Base-by-base conservation (phyloP, 1,284 basidiomycete species). In the Phlebopus sp. region DNA sequence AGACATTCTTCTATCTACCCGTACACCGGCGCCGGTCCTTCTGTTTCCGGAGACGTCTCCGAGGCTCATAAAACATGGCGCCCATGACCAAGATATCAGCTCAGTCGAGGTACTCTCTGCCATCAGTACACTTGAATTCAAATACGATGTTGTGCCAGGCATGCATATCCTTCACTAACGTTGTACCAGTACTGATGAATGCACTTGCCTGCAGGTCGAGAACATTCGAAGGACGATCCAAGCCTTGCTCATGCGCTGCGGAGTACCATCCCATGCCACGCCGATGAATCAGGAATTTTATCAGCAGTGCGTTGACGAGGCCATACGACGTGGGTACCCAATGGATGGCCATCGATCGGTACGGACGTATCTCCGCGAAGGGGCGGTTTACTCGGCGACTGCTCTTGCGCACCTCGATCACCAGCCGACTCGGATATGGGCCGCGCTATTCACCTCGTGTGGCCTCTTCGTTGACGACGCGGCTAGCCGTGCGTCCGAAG, bases 381-480 rank as follows among this genome's bases (percentile, higher is more conserved):
- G 57, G 2, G 52, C 57, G 11, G 36, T 32, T 17, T 47, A 44
- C 17, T 27, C 31, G 13, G 15, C 49, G 15, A 31, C 35, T 2
- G 48, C 55, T 13, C 59, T 59, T 46, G 52, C 25, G 6, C 63
- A 67, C 38, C 52, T 65, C 14, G 34, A 43, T 9, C 50, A 60
- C 48, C 37, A 44, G 6, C 41, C 45, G 13, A 54, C 50, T 4
- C 50, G 49, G 14, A 48, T 59, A 13, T 62, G 63, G 55, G 62
- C 65, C 19, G 58, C 59, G 3, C 57, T 71, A n/a, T 69, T 57
- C 40, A 69, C 64, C 1, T 57, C 66, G 0, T 60, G 55, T 32
- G 45, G 51, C 4, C 55, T 60, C 37, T 66, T 49, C 23, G 40
- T 68, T 21, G 70, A 72, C 42, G 71, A 70, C 37, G 46, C 46